A percentile compares a stretch with the other conserved stretches of the same genome.
These are phyloP conservation scores for Aethionema arabicum DNA, from an alignment of 345 rosid species.

Conservation along the genomic window DNA sequence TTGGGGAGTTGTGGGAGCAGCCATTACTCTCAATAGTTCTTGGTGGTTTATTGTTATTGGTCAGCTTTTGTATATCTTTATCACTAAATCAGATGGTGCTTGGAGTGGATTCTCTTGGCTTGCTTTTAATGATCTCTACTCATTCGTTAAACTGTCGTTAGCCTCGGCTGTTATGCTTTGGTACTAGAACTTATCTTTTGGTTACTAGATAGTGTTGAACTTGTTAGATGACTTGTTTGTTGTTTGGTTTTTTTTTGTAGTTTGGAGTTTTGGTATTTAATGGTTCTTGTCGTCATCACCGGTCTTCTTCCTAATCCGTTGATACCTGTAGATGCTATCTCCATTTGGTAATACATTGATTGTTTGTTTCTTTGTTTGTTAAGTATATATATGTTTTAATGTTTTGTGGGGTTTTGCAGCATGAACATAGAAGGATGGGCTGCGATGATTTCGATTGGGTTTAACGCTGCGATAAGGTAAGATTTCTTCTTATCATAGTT, in stretches of 20 bases:
- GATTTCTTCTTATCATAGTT: conserved; percentile 6
- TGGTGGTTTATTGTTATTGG: conserved; percentile 80
- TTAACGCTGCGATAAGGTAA: conserved; percentile 91
- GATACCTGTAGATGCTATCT: conserved; percentile 84
- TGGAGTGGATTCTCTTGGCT: conserved; percentile 91
- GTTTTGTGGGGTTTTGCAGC: conserved; percentile 43
- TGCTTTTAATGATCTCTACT: conserved; percentile 74
- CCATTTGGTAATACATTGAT: conserved; percentile 59
- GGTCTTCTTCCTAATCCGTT: conserved; percentile 77
- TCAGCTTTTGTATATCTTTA: conserved; percentile 74
- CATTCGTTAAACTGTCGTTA: conserved; percentile 78
- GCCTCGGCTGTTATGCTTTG: conserved; percentile 95
- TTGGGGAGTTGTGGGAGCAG: conserved; percentile 85
- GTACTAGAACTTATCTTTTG: conserved; percentile 34
- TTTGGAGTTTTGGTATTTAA: conserved; percentile 95
- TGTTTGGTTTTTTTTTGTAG: conserved; percentile 41
- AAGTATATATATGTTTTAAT: background rate
- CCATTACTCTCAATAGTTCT: conserved; percentile 71
- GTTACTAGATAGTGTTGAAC: background rate
- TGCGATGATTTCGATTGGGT: conserved; percentile 87
- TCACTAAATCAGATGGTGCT: conserved; percentile 85
- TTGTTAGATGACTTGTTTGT: background rate
- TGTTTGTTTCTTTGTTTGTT: background rate
- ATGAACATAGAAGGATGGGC: conserved; percentile 92
- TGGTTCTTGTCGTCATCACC: conserved; percentile 68